Evolutionary conservation across 2,329 filamentous ascomycete genomes (phyloP), one percentile per base, ranked within the genome.

Genomic region (Pestalotiopsis sp.): DNA sequence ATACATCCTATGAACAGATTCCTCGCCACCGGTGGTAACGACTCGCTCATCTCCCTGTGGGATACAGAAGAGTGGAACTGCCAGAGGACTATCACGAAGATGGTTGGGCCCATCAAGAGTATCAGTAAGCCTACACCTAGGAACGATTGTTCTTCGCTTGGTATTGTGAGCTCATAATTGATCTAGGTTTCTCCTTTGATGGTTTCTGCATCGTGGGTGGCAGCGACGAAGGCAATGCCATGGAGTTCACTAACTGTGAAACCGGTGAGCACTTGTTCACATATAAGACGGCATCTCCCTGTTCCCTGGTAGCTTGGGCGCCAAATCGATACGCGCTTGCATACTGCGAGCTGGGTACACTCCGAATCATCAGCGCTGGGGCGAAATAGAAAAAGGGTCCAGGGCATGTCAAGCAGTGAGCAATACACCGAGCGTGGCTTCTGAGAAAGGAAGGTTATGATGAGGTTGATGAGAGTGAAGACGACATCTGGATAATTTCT

Each of bases 41-140:
- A 95, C 75, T 92, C 91, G 1, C 87, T 93, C 64, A 91, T 95
- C 72, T 86, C 91, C 4, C 82, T 95, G 3, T 95, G 92, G 91
- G 92, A 95, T 75, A 94, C 92, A 3, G 85, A 86, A 56, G 90
- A 93, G 72, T 94, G 92, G 91, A 88, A 93, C 68, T 94, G 92
- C 76, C 87, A 91, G 75, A 87, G 90, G 70, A 93, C 92, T 1
- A 83, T 94, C 57, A 89, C 89, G 45, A 86, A 88, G 73, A 91
- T 93, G 82, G 85, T 87, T 11, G 91, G 91, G 1, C 89, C 92
- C 3, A 90, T 95, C 36, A 87, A 88, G 75, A 92, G 88, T 76
- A 84, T 95, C 68, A 89, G 87, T 89, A 79, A 70, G 86, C 81
- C 62, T 17, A 14, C 7, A 9, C 31, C 31, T 36, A 39, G 17